Evolutionary conservation across 208 protist species (phyloP), one percentile per base, ranked within the genome.

Genomic region (Leishmania tropica): DNA sequence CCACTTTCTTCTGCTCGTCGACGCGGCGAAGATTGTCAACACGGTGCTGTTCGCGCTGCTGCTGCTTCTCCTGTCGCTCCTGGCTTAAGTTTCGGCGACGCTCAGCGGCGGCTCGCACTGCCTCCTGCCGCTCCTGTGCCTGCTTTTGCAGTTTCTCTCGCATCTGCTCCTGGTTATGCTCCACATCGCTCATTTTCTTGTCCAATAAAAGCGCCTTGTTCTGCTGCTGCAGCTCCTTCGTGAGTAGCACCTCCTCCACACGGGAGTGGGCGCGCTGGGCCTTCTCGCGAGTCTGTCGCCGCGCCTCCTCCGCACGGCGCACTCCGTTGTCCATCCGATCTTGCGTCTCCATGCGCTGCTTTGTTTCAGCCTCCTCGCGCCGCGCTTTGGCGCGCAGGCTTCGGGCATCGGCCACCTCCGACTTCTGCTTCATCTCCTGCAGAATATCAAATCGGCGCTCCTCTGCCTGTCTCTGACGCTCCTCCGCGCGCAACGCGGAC

Each of bases 401-500:
- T 42, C 92, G 75, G 17, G 86, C 89, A 28, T 90, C 90, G 1
- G 90, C 93, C 19, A 84, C 79, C 82, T 88, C 89, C n/a, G 87
- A 89, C 79, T 91, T 93, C 45, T 87, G 83, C 82, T 92, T 93
- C 37, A 93, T 90, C 76, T 95, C 94, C 54, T 94, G 87, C 58
- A 94, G 68, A 56, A 90, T 79, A 56, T 93, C 91, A 4, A 94
- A 78, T 8, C 94, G 92, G 58, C 91, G 88, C 84, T 97, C 92
- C 75, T 97, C 91, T 2, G 94, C 94, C 84, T 90, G 90, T 19
- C 94, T 92, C 83, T 95, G 94, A 28, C 94, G 89, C 82, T 97
- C 92, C 67, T 95, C 92, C 70, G 87, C 95, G 31, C 92, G 91
- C 28, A 97, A 81, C 10, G 94, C 90, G 3, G 92, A 94, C 0